Evolutionary conservation across 768 basidiomycete genomes (phyloP).

Genomic region (Chalciporus sphaerocephalus): DNA sequence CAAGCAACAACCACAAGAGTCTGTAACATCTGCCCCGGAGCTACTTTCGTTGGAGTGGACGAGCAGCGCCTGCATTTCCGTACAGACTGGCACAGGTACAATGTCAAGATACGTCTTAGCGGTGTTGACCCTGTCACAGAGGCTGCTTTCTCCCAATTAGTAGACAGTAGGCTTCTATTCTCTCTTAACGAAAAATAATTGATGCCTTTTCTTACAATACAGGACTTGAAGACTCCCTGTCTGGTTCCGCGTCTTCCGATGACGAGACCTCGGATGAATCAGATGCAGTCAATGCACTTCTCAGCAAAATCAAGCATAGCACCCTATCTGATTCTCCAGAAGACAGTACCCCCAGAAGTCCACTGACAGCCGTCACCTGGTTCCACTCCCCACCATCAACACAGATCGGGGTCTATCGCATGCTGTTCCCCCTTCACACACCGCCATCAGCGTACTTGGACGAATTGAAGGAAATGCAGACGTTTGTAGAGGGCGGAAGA

Average conservation of each 20-base stretch:
- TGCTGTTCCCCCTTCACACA: slow-evolving; percentile 55
- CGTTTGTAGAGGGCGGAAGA: slow-evolving; percentile 48
- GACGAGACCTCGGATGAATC: slow-evolving; percentile 54
- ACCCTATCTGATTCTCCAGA: slow-evolving; percentile 47
- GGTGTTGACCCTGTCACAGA: slow-evolving; percentile 64
- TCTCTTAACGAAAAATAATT: neutral
- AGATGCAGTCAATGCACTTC: slow-evolving; percentile 61
- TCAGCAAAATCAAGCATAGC: slow-evolving; percentile 53
- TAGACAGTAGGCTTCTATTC: slow-evolving; percentile 60
- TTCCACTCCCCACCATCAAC: slow-evolving; percentile 84
- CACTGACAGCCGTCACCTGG: slow-evolving; percentile 78
- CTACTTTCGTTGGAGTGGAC: slow-evolving; percentile 66
- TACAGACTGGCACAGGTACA: slow-evolving; percentile 98
- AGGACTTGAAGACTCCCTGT: slow-evolving; percentile 85
- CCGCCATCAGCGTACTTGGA: slow-evolving; percentile 47
- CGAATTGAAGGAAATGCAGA: slow-evolving; percentile 65
- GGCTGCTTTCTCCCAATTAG: slow-evolving; percentile 65
- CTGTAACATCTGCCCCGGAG: slow-evolving; percentile 71
- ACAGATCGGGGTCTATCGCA: slow-evolving; percentile 84
- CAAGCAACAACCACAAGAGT: slow-evolving; percentile 39
- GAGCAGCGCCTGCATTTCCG: slow-evolving; percentile 85
- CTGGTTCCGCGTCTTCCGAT: slow-evolving; percentile 81
- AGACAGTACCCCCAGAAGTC: slow-evolving; percentile 33
- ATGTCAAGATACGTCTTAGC: slow-evolving; percentile 76
- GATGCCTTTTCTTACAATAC: neutral